These are phyloP conservation scores for Fusarium sp. DNA, from an alignment of 2,329 filamentous ascomycete species.

Conservation along the genomic window DNA sequence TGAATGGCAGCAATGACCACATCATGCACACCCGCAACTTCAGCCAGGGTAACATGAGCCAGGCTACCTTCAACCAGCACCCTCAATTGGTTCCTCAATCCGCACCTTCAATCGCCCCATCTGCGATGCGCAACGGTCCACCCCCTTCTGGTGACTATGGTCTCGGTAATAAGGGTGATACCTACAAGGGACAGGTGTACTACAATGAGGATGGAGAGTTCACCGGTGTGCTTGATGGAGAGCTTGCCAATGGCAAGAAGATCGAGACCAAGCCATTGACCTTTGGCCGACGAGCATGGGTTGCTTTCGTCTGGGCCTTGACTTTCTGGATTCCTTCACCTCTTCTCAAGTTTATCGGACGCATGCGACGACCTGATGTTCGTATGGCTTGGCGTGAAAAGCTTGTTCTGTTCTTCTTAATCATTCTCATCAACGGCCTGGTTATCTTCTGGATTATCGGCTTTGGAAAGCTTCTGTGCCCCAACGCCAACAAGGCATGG, in stretches of 20 bases:
- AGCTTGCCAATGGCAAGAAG: slow-evolving; percentile 79
- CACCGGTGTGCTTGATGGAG: slow-evolving; percentile 77
- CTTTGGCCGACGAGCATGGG: slow-evolving; percentile 78
- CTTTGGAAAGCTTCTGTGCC: slow-evolving; percentile 87
- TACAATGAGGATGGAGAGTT: slow-evolving; percentile 78
- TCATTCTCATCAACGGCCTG: slow-evolving; percentile 80
- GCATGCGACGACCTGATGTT: slow-evolving; percentile 97
- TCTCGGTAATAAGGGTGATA: slow-evolving; percentile 86
- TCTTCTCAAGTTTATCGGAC: slow-evolving; percentile 80
- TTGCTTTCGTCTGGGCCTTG: slow-evolving; percentile 82
- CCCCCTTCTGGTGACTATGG: slow-evolving; percentile 83
- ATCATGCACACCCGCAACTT: slow-evolving; percentile 70
- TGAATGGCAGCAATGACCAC: slow-evolving; percentile 78
- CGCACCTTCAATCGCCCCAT: slow-evolving; percentile 71
- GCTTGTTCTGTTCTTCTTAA: slow-evolving; percentile 82
- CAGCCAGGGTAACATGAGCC: slow-evolving; percentile 67
- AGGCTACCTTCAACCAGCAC: slow-evolving; percentile 60
- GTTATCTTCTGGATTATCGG: slow-evolving; percentile 93
- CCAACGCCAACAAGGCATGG: slow-evolving; percentile 93
- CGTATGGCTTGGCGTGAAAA: slow-evolving; percentile 99
- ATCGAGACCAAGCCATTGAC: slow-evolving; percentile 77
- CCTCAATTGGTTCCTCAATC: slow-evolving; percentile 50
- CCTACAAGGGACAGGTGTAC: slow-evolving; percentile 76
- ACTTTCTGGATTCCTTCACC: slow-evolving; percentile 97
- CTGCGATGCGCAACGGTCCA: slow-evolving; percentile 65